Evolutionary conservation across 345 rosid genomes (phyloP).

Genomic region (Aegle marmelos): DNA sequence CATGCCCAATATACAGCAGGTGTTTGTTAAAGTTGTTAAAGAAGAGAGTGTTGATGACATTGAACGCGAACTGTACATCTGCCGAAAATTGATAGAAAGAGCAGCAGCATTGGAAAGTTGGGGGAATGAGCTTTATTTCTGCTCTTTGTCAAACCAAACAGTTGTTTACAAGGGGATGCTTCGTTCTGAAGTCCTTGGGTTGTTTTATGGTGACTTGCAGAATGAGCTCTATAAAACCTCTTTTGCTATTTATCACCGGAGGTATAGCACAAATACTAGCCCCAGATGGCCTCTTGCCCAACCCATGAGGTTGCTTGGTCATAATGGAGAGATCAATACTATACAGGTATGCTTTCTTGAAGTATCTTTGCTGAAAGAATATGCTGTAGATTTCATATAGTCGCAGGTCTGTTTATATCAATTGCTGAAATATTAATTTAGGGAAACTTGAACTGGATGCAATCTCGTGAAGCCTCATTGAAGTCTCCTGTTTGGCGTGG

Average conservation of each 20-base stretch:
- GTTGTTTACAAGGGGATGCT: constrained; percentile 99
- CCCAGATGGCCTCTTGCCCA: constrained; percentile 99
- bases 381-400: neutral
- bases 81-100: constrained; percentile 84
- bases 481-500: constrained; percentile 94
- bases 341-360: constrained; percentile 60
- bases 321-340: constrained; percentile 98
- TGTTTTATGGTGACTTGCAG: constrained; percentile 84
- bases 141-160: constrained; percentile 94
- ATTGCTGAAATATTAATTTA: constrained; percentile 24
- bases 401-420: constrained; percentile 4
- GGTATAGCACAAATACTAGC: constrained; percentile 97
- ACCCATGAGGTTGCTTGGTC: constrained; percentile 99
- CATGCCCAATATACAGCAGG: constrained; percentile 93
- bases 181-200: constrained; percentile 90
- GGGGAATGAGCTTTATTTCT: constrained; percentile 88
- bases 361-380: neutral
- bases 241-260: constrained; percentile 92
- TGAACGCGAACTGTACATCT: constrained; percentile 91
- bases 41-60: constrained; percentile 86
- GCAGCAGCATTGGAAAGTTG: constrained; percentile 57
- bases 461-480: constrained; percentile 86
- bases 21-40: constrained; percentile 79
- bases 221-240: constrained; percentile 71
- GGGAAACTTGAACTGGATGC: constrained; percentile 99